Percentiles rank a stretch among this genome's conserved stretches.
These are phyloP conservation scores for Russula lepida DNA, from an alignment of 768 basidiomycete species.

Conservation along the genomic window DNA sequence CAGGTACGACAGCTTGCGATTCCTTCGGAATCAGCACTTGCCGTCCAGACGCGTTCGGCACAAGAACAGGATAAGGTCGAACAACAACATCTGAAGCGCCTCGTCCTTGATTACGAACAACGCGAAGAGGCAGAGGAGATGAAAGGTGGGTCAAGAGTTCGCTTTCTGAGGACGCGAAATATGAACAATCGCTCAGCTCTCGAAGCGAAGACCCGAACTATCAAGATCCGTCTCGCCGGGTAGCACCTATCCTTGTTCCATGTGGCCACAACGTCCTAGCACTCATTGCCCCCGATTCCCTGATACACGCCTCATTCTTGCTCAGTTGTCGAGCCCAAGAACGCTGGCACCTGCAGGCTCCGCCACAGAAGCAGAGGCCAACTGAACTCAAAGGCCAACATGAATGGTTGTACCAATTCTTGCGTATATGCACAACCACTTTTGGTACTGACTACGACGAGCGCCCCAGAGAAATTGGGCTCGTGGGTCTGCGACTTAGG, in stretches of 20 bases:
- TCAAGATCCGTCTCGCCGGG: slow-evolving; percentile 74
- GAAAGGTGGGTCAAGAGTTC: slow-evolving; percentile 42
- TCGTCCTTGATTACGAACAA: slow-evolving; percentile 87
- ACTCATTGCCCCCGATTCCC: slow-evolving; percentile 1
- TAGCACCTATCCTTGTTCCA: slow-evolving; percentile 29
- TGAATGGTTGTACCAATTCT: slow-evolving; percentile 9
- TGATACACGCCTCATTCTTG: slow-evolving; percentile 12
- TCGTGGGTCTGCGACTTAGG: background rate
- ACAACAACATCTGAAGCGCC: slow-evolving; percentile 92
- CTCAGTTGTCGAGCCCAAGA: slow-evolving; percentile 5
- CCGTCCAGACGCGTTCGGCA: slow-evolving; percentile 83
- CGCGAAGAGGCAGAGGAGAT: slow-evolving; percentile 80
- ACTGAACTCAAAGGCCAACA: slow-evolving; percentile 1
- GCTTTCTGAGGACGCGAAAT: background rate
- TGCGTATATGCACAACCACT: slow-evolving; percentile 9
- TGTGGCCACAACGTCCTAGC: slow-evolving; percentile 8
- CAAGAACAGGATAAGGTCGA: slow-evolving; percentile 93
- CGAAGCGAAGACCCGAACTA: slow-evolving; percentile 59
- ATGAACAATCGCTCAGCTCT: slow-evolving; percentile 37
- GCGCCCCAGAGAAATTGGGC: background rate
- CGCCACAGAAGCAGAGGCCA: background rate
- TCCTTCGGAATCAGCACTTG: slow-evolving; percentile 79
- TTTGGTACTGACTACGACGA: slow-evolving; percentile 1
- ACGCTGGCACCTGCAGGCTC: slow-evolving; percentile 3
- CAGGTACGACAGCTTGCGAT: slow-evolving; percentile 89